These are phyloP conservation scores for Lotmaria passim DNA, from an alignment of 208 protist species.

Conservation along the genomic window DNA sequence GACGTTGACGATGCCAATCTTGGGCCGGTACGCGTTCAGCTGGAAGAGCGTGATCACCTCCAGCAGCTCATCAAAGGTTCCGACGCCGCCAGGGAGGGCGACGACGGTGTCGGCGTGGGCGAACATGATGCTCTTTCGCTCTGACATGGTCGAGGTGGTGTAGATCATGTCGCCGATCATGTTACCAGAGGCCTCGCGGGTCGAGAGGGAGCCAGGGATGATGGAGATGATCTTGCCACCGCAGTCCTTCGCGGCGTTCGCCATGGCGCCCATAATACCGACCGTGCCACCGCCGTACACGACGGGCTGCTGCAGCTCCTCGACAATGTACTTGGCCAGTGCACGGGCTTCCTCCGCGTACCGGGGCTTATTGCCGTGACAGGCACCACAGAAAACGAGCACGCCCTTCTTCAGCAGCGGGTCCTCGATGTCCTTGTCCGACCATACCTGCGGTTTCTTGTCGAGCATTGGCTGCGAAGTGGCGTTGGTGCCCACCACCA, in stretches of 20 bases:
- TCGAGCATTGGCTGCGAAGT: slow-evolving; percentile 18
- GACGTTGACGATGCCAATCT: slow-evolving; percentile 79
- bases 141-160: slow-evolving; percentile 75
- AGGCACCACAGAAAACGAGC: slow-evolving; percentile 73
- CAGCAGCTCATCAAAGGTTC: slow-evolving; percentile 87
- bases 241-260: slow-evolving; percentile 34
- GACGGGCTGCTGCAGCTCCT: slow-evolving; percentile 39
- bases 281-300: slow-evolving; percentile 84
- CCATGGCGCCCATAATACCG: slow-evolving; percentile 82
- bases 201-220: slow-evolving; percentile 58
- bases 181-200: slow-evolving; percentile 61
- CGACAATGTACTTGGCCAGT: slow-evolving; percentile 58
- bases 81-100: slow-evolving; percentile 76
- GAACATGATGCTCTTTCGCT: slow-evolving; percentile 91
- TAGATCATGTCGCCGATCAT: slow-evolving; percentile 68
- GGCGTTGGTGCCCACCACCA: slow-evolving; percentile 24
- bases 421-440: slow-evolving; percentile 19
- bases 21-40: slow-evolving; percentile 71
- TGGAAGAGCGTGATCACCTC: slow-evolving; percentile 87
- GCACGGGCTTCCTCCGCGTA: slow-evolving; percentile 53
- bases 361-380: slow-evolving; percentile 40
- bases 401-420: slow-evolving; percentile 61
- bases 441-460: slow-evolving; percentile 26
- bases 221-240: slow-evolving; percentile 60
- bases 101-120: slow-evolving; percentile 65